Evolutionary conservation across 2,329 filamentous ascomycete genomes (phyloP).

Genomic region (Phyllosticta citriasiana): DNA sequence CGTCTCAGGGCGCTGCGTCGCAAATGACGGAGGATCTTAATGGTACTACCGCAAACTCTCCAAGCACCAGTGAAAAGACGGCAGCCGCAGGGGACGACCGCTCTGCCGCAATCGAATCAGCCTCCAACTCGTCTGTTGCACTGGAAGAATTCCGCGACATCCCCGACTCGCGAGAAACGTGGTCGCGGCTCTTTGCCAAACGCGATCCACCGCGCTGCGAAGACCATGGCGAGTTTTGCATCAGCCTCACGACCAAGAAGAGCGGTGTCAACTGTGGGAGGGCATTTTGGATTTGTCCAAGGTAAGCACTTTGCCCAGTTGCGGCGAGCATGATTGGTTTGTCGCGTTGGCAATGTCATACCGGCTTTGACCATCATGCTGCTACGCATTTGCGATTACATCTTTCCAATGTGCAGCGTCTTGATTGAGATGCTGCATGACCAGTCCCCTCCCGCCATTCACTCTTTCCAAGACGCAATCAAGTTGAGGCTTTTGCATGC

Average conservation of each 20-base stretch:
- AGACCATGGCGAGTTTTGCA: constrained; percentile 73
- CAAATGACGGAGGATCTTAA: background rate
- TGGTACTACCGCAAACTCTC: constrained; percentile 11
- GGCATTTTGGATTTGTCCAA: constrained; percentile 56
- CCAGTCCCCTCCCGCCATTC: background rate
- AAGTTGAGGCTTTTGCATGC: background rate
- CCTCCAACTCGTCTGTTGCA: background rate
- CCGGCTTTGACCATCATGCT: background rate
- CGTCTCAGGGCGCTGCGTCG: background rate
- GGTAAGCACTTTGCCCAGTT: constrained; percentile 36
- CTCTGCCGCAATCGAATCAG: background rate
- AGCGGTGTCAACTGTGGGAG: constrained; percentile 68
- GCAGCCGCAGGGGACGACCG: background rate
- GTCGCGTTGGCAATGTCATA: background rate
- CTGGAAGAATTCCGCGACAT: background rate
- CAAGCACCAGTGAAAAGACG: constrained; percentile 30
- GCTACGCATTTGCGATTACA: background rate
- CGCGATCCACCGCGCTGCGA: constrained; percentile 70
- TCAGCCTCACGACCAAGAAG: constrained; percentile 77
- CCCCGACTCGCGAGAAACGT: constrained; percentile 60
- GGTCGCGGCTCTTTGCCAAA: constrained; percentile 74
- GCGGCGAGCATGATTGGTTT: background rate
- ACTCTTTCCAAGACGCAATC: background rate
- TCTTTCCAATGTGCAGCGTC: background rate
- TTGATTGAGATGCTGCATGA: background rate